Conservation (phyloP, 2,329 filamentous ascomycete genomes). For the Coccinonectria pachysandricola region DNA sequence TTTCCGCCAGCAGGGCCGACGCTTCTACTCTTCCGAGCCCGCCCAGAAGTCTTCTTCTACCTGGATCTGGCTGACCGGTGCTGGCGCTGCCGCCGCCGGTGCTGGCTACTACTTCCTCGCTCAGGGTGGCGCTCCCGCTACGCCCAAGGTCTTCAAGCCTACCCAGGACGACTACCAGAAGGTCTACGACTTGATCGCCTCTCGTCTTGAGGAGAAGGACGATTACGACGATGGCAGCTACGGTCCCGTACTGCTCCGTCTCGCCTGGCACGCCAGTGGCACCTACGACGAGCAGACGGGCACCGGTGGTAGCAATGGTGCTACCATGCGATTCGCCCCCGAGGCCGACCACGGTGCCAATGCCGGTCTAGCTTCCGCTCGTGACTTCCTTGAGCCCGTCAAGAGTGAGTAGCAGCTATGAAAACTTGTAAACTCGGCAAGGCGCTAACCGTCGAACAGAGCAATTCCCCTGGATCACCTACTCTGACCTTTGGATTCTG, state of each 20-base stretch:
- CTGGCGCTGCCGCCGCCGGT: conserved; percentile 45
- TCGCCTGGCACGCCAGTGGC: conserved; percentile 90
- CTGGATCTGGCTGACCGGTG: conserved; percentile 49
- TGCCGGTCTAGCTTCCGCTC: conserved; percentile 74
- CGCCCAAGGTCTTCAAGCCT: conserved; percentile 55
- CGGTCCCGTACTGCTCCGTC: conserved; percentile 77
- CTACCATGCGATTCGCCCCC: conserved; percentile 90
- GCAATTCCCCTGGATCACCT: conserved; percentile 92
- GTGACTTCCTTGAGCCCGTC: conserved; percentile 86
- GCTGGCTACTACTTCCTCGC: conserved; percentile 58
- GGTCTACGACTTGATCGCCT: conserved; percentile 82
- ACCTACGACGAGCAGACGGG: conserved; percentile 82
- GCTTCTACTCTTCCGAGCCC: conserved; percentile 68
- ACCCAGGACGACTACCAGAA: conserved; percentile 86
- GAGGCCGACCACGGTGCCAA: conserved; percentile 90
- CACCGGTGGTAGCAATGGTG: conserved; percentile 91
- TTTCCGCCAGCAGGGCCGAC: conserved; percentile 64
- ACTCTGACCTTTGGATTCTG: conserved; percentile 96
- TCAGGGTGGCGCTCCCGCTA: conserved; percentile 40
- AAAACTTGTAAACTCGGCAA: too few relatives aligned
- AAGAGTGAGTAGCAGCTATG: conserved; percentile 70
- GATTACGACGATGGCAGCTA: conserved; percentile 97
- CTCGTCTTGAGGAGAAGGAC: conserved; percentile 73
- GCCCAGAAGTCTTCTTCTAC: conserved; percentile 38
- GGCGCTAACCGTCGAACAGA: too few relatives aligned